phyloP scores from a whole-genome alignment of 2,329 filamentous ascomycete genomes.

The Neoscytalidium dimidiatum region DNA sequence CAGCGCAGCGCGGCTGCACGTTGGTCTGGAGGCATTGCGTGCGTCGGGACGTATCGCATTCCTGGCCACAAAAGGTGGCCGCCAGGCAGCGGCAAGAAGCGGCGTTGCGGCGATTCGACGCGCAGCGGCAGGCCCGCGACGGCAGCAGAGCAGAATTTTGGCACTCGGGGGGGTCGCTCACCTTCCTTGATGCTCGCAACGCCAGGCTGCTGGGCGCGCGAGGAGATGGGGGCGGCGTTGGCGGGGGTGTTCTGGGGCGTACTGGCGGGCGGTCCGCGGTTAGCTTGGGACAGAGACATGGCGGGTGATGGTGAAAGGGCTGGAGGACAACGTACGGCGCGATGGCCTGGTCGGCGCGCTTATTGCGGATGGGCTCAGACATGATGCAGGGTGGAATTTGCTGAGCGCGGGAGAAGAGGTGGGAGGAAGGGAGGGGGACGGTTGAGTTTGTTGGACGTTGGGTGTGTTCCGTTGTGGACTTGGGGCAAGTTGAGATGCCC shows the following conservation, averaged over 20 bases:
- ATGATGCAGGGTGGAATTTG: constrained; percentile 45
- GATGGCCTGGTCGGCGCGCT: constrained; percentile 62
- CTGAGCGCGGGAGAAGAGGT: constrained; percentile 27
- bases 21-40: background rate
- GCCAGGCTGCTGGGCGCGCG: constrained; percentile 92
- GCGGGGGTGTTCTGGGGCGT: constrained; percentile 98
- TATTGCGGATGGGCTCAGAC: constrained; percentile 70
- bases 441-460: constrained; percentile 25
- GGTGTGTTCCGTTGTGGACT: constrained; percentile 29
- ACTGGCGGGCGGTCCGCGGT: constrained; percentile 51
- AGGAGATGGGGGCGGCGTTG: constrained; percentile 94
- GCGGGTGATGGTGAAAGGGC: background rate
- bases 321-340: constrained; percentile 59
- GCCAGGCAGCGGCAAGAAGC: constrained; percentile 9
- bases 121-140: constrained; percentile 16
- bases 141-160: background rate
- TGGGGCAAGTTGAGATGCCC: constrained; percentile 30
- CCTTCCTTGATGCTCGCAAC: constrained; percentile 97
- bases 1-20: background rate
- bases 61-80: background rate
- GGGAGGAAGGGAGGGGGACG: constrained; percentile 19
- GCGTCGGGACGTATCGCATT: constrained; percentile 12
- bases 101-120: background rate
- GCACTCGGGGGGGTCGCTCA: constrained; percentile 49
- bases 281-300: constrained; percentile 21